Base-by-base conservation (phyloP, 2,329 filamentous ascomycete genomes). In the Phialocephala subalpina region DNA sequence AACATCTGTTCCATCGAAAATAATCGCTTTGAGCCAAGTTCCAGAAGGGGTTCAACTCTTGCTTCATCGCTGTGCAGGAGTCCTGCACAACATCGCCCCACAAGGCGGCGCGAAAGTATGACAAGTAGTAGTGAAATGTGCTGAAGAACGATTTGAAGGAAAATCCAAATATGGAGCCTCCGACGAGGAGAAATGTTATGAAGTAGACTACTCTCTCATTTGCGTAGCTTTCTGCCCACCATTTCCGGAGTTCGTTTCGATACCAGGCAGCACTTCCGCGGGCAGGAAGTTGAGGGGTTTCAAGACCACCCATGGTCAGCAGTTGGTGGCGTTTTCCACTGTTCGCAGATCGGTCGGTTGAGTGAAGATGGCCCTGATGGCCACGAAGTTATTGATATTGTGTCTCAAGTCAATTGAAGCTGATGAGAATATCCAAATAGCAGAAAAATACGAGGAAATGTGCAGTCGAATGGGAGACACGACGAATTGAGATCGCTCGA, bases 1-100 rank as follows among this genome's bases (percentile, higher is more conserved):
- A 20, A 14, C 64, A 66, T 47, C 60, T 45, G 47, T 60, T 49
- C 33, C 36, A 57, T 14, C 49, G 16, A 9, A 61, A 61, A 52
- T 53, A 65, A 22, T 55, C 27, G 11, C 27, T 22, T 1, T 20
- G 9, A 9, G 25, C 9, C 5, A 38, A 29, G 6, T 25, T 9
- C 40, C 40, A 60, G n/a, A 52, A 62, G 11, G 36, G 29, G 3
- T 11, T 18, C 8, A 5, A 7, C 16, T 47, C 58, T 5, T 7
- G 42, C 42, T 20, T 49, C 3, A 36, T 29, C 40, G 27, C 22
- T 22, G 29, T 40, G 40, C 63, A 65, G 14, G 58, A 38, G 18
- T 61, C 20, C 11, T 49, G 16, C 1, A 47, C 11, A 25, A 58
- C 3, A 33, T 38, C 38, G 18, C 38, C 55, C 55, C 55, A 35